Percentiles rank a stretch among this genome's conserved stretches.
Evolutionary conservation across 345 rosid genomes (phyloP).

Genomic region (Aquilaria yunnanensis): DNA sequence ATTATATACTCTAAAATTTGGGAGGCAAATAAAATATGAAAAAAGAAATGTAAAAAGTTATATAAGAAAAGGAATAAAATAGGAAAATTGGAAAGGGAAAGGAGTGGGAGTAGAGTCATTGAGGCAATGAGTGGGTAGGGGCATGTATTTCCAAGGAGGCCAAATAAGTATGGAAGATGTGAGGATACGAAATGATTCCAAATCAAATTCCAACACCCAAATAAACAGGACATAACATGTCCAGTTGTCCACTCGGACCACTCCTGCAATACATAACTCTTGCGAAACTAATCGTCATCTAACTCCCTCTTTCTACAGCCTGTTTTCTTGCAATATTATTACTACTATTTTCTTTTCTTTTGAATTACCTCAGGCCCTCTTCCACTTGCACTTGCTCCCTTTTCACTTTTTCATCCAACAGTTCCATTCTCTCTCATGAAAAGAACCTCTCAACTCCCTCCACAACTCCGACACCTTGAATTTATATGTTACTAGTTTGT

Average conservation of each 20-base stretch:
- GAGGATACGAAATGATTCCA: constrained; percentile 24
- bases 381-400: constrained; percentile 20
- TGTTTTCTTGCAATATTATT: too few relatives aligned
- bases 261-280: constrained; percentile 11
- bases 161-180: constrained; percentile 10
- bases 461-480: constrained; percentile 33
- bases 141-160: constrained; percentile 20
- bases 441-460: constrained; percentile 48
- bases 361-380: neutral
- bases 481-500: too few relatives aligned
- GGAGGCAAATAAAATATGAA: neutral
- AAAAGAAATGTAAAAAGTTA: neutral
- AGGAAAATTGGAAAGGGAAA: neutral
- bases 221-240: constrained; percentile 7
- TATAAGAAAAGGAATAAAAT: constrained; percentile 3
- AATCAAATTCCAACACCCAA: constrained; percentile 18
- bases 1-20: too few relatives aligned
- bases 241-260: constrained; percentile 24
- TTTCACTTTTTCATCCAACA: neutral
- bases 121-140: constrained; percentile 35
- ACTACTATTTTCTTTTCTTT: neutral
- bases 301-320: neutral
- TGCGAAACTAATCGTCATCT: neutral
- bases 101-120: constrained; percentile 4
- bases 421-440: constrained; percentile 16